Conservation (phyloP, 2,329 filamentous ascomycete species). For the Macroventuria anomochaeta region DNA sequence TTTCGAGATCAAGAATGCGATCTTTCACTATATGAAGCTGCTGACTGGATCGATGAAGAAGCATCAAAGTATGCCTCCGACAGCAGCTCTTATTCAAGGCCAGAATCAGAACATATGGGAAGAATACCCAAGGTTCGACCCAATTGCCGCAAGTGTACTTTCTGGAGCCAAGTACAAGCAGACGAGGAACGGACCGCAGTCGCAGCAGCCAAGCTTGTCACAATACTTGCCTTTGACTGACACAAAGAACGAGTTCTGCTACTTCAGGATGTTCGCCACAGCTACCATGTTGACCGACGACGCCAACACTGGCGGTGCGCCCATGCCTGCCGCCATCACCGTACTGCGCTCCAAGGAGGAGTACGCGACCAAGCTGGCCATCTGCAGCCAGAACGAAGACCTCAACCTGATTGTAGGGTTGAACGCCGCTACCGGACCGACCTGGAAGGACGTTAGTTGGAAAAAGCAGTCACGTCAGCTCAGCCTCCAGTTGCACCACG, state of each 20-base stretch:
- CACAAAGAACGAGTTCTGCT: conserved; percentile 74
- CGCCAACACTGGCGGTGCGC: conserved; percentile 67
- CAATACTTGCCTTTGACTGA: conserved; percentile 81
- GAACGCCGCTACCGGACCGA: conserved; percentile 70
- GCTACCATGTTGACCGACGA: conserved; percentile 77
- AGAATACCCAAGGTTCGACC: conserved; percentile 74
- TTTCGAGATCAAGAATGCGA: conserved; percentile 59
- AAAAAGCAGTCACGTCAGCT: conserved; percentile 70
- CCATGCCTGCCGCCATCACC: conserved; percentile 77
- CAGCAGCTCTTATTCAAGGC: conserved; percentile 71
- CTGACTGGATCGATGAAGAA: conserved; percentile 82
- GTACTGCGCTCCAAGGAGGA: conserved; percentile 74
- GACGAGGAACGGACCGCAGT: conserved; percentile 44
- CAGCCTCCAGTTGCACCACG: conserved; percentile 73
- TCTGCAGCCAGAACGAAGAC: conserved; percentile 80
- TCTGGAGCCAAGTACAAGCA: conserved; percentile 38
- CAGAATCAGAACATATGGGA: conserved; percentile 85
- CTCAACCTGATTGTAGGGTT: conserved; percentile 77
- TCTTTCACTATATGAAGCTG: conserved; percentile 72
- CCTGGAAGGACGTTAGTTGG: conserved; percentile 86
- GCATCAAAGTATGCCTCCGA: conserved; percentile 75
- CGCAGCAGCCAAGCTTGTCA: conserved; percentile 59
- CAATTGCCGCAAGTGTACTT: conserved; percentile 74
- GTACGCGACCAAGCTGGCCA: conserved; percentile 71
- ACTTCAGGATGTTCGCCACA: conserved; percentile 77